A percentile compares a stretch with the other conserved stretches of the same genome.
phyloP scores from a whole-genome alignment of 2,329 filamentous ascomycete genomes.

The Colletotrichum lindemuthianum region DNA sequence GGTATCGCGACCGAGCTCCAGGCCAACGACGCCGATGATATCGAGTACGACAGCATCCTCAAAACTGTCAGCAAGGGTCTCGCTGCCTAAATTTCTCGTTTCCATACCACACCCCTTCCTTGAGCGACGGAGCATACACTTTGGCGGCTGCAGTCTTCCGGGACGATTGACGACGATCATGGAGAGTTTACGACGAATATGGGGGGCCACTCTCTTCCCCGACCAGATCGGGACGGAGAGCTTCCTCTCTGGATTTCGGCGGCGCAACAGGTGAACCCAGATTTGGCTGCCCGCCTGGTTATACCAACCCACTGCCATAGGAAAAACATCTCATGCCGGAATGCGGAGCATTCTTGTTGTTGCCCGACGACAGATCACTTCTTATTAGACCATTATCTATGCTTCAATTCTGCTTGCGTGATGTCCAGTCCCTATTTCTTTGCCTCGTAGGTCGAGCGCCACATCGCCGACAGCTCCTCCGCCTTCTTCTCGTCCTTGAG shows the following conservation, averaged over 20 bases:
- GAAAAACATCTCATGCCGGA: slow-evolving; percentile 42
- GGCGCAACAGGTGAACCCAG: slow-evolving; percentile 44
- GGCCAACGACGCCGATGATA: slow-evolving; percentile 85
- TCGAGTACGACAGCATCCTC: slow-evolving; percentile 79
- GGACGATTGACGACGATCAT: slow-evolving; percentile 40
- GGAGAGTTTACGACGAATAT: slow-evolving; percentile 40
- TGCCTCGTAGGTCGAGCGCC: slow-evolving; percentile 76
- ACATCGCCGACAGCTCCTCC: slow-evolving; percentile 71
- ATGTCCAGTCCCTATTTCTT: slow-evolving; percentile 44
- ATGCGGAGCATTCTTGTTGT: slow-evolving; percentile 43
- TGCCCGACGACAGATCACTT: slow-evolving; percentile 33
- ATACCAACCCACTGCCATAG: slow-evolving; percentile 42
- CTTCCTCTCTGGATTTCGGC: slow-evolving; percentile 38
- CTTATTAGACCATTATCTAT: slow-evolving; percentile 32
- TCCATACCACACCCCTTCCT: slow-evolving; percentile 23
- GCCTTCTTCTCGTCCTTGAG: slow-evolving; percentile 76
- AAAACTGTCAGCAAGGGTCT: slow-evolving; percentile 72
- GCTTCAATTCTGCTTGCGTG: slow-evolving; percentile 8
- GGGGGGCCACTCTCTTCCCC: slow-evolving; percentile 37
- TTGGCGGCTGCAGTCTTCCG: slow-evolving; percentile 38
- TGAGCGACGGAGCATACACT: slow-evolving; percentile 37
- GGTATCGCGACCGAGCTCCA: slow-evolving; percentile 82
- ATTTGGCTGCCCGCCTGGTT: slow-evolving; percentile 46
- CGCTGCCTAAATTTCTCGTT: slow-evolving; percentile 53
- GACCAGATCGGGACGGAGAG: slow-evolving; percentile 30